A percentile compares a stretch with the other conserved stretches of the same genome.
phyloP scores from a whole-genome alignment of 768 basidiomycete species.

The Asterophora parasitica region DNA sequence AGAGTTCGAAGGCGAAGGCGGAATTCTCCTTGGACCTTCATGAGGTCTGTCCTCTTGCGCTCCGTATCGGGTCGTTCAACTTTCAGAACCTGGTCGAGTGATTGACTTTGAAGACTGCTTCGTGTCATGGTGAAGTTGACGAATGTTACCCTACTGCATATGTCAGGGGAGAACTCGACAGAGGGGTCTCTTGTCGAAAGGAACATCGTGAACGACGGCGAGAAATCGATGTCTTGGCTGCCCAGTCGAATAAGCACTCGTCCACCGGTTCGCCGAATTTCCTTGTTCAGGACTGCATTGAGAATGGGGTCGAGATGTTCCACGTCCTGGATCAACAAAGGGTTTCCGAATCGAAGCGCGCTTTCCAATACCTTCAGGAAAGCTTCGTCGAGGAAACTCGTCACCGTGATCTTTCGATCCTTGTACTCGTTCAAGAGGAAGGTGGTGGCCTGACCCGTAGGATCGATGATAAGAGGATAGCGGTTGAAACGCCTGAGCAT shows the following conservation, averaged over 20 bases:
- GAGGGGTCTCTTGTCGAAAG: constrained; percentile 95
- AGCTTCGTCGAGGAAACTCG: constrained; percentile 97
- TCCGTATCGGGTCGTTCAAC: constrained; percentile 97
- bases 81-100: constrained; percentile 93
- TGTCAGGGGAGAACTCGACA: constrained; percentile 96
- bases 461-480: constrained; percentile 96
- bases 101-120: constrained; percentile 97
- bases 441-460: constrained; percentile 93
- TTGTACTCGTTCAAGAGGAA: constrained; percentile 94
- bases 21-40: constrained; percentile 99
- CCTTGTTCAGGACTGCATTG: constrained; percentile 95
- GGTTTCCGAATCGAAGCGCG: constrained; percentile 97
- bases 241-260: constrained; percentile 96
- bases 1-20: constrained; percentile 85
- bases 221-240: constrained; percentile 98
- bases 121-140: constrained; percentile 99
- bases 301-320: constrained; percentile 97
- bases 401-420: constrained; percentile 95
- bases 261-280: constrained; percentile 93
- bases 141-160: constrained; percentile 94
- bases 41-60: constrained; percentile 89
- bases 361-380: constrained; percentile 98
- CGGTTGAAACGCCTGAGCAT: constrained; percentile 98
- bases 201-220: constrained; percentile 99
- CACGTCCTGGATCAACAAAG: constrained; percentile 95